Evolutionary conservation across 2,329 filamentous ascomycete species (phyloP).

Genomic region (Trichoderma guizhouense): DNA sequence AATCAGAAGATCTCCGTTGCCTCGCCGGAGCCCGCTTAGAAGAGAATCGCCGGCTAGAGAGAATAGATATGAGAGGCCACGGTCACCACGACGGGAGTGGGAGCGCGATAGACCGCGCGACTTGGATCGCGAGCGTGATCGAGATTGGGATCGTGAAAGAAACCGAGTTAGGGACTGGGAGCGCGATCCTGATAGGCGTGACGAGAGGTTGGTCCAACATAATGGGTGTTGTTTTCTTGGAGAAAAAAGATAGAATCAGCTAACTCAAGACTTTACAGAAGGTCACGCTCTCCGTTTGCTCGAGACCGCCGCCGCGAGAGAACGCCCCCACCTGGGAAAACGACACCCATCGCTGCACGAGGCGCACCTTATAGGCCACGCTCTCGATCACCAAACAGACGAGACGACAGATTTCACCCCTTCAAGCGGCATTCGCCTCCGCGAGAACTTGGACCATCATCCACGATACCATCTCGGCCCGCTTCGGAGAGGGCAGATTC

Average conservation of each 20-base stretch:
- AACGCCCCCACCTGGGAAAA: constrained; percentile 30
- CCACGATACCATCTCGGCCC: constrained; percentile 49
- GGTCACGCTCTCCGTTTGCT: constrained; percentile 53
- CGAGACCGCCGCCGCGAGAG: constrained; percentile 44
- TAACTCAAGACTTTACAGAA: constrained; percentile 37
- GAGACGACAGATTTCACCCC: constrained; percentile 43
- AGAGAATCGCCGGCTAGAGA: constrained; percentile 36
- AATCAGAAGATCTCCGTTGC: constrained; percentile 37
- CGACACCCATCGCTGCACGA: constrained; percentile 29
- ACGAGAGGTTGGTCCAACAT: constrained; percentile 36
- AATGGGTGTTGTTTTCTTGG: background rate
- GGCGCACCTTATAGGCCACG: constrained; percentile 51
- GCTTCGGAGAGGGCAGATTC: constrained; percentile 53
- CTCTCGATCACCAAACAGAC: constrained; percentile 49
- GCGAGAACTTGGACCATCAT: constrained; percentile 48
- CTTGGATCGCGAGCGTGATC: constrained; percentile 32
- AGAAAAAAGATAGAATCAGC: constrained; percentile 20
- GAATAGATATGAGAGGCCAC: constrained; percentile 38
- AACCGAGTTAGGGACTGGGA: constrained; percentile 29
- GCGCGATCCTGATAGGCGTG: constrained; percentile 39
- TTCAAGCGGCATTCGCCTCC: constrained; percentile 48
- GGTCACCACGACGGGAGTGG: constrained; percentile 39
- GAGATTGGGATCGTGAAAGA: constrained; percentile 29
- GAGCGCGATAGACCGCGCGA: constrained; percentile 33
- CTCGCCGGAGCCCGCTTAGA: constrained; percentile 38